phyloP scores from a whole-genome alignment of 208 protist genomes.

The Acanthamoeba triangularis region DNA sequence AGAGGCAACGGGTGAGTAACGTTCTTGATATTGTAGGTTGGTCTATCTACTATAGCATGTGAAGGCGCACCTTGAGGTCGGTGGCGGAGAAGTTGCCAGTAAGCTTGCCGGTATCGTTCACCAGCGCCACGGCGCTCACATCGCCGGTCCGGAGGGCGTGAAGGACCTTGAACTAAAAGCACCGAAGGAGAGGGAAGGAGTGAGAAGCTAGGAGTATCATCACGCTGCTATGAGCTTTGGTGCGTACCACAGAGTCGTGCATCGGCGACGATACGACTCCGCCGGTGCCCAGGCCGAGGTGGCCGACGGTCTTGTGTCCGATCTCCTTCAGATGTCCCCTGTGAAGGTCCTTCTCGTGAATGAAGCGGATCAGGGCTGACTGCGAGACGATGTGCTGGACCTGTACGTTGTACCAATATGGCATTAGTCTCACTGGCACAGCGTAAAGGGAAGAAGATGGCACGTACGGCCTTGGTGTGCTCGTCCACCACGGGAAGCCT shows the following conservation, averaged over 20 bases:
- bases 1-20: not conserved
- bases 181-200: not conserved
- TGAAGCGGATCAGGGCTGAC: conserved; percentile 25
- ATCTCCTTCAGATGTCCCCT: conserved; percentile 57
- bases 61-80: not conserved
- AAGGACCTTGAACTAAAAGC: conserved; percentile 42
- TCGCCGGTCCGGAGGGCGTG: not conserved
- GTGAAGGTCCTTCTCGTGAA: conserved; percentile 65
- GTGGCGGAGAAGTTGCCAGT: conserved; percentile 70
- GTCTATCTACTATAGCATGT: not conserved
- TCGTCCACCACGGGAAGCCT: conserved; percentile 63
- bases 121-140: conserved; percentile 67
- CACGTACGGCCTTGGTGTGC: not conserved
- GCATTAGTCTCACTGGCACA: not conserved
- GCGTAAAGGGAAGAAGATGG: not conserved
- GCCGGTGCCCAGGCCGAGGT: conserved; percentile 39
- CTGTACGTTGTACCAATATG: not conserved
- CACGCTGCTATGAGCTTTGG: not conserved
- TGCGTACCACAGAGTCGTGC: conserved; percentile 41
- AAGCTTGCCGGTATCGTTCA: conserved; percentile 45
- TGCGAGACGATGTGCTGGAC: conserved; percentile 64
- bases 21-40: not conserved
- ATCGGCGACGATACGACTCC: not conserved
- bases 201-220: not conserved
- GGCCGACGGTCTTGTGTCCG: conserved; percentile 54